Evolutionary conservation across 139 green algal species (phyloP).

Genomic region (Nannochloris sp.): DNA sequence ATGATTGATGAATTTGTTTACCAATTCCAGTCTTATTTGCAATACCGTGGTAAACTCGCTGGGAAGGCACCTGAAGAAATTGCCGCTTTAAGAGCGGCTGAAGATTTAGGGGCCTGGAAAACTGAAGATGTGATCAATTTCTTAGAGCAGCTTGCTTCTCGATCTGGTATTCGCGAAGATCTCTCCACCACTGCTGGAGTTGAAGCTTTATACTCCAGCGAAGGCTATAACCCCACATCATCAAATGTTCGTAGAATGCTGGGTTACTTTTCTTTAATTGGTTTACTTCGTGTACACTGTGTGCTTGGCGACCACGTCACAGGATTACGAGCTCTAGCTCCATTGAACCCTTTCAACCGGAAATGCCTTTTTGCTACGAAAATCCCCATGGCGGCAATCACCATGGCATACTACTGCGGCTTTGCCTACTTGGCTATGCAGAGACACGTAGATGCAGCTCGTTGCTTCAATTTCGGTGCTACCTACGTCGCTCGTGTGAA

Average conservation of each 20-base stretch:
- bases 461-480: conserved; percentile 81
- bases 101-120: conserved; percentile 14
- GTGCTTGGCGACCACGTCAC: conserved; percentile 87
- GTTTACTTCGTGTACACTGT: conserved; percentile 82
- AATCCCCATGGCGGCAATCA: conserved; percentile 77
- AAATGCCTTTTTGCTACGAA: conserved; percentile 63
- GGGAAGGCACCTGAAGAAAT: conserved; percentile 67
- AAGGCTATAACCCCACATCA: conserved; percentile 65
- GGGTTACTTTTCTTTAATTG: conserved; percentile 92
- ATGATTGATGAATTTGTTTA: conserved; percentile 99
- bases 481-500: conserved; percentile 74
- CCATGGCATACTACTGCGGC: conserved; percentile 87
- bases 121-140: conserved; percentile 14
- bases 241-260: conserved; percentile 94
- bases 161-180: conserved; percentile 21
- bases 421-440: conserved; percentile 90
- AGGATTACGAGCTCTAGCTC: conserved; percentile 50
- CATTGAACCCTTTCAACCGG: conserved; percentile 52
- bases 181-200: conserved; percentile 12
- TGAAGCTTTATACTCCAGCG: conserved; percentile 48
- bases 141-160: conserved; percentile 20
- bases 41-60: conserved; percentile 73
- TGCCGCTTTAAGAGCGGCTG: neutral
- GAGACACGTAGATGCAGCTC: conserved; percentile 79
- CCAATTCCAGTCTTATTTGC: conserved; percentile 90